Percentiles rank a stretch among this genome's conserved stretches.
Evolutionary conservation across 345 rosid species (phyloP).

Genomic region (Combretum micranthum): DNA sequence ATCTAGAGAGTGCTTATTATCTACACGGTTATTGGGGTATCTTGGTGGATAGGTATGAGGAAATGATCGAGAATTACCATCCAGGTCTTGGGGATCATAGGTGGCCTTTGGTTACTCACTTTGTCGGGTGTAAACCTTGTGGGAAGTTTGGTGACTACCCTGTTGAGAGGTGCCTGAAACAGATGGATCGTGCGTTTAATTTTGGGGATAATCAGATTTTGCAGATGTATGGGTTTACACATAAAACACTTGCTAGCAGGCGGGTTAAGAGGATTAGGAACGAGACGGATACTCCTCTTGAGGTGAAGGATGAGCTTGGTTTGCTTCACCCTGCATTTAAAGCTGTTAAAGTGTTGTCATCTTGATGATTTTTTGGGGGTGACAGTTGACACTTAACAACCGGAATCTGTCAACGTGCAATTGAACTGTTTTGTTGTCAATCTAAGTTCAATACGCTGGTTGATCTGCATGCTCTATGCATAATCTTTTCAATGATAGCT

Average conservation of each 20-base stretch:
- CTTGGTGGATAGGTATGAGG: conserved; percentile 53
- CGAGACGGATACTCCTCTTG: conserved; percentile 33
- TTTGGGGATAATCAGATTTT: conserved; percentile 53
- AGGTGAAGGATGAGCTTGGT: conserved; percentile 33
- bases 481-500: too few species aligned
- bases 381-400: too few species aligned
- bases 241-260: conserved; percentile 32
- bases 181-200: conserved; percentile 60
- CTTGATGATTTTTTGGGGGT: conserved; percentile 1
- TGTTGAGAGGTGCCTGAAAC: conserved; percentile 55
- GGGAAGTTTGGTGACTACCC: conserved; percentile 63
- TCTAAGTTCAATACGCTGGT: too few species aligned
- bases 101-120: conserved; percentile 61
- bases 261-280: conserved; percentile 36
- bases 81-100: conserved; percentile 56
- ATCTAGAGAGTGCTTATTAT: conserved; percentile 45
- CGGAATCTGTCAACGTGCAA: too few species aligned
- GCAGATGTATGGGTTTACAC: conserved; percentile 49
- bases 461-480: too few species aligned
- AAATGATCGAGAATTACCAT: conserved; percentile 60
- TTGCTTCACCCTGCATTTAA: conserved; percentile 34
- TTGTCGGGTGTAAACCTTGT: conserved; percentile 63
- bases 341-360: conserved; percentile 21
- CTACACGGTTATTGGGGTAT: conserved; percentile 66
- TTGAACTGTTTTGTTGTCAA: too few species aligned